Evolutionary conservation across 2,329 filamentous ascomycete genomes (phyloP), one percentile per base, ranked within the genome.

Genomic region (Xylariaceae sp.): DNA sequence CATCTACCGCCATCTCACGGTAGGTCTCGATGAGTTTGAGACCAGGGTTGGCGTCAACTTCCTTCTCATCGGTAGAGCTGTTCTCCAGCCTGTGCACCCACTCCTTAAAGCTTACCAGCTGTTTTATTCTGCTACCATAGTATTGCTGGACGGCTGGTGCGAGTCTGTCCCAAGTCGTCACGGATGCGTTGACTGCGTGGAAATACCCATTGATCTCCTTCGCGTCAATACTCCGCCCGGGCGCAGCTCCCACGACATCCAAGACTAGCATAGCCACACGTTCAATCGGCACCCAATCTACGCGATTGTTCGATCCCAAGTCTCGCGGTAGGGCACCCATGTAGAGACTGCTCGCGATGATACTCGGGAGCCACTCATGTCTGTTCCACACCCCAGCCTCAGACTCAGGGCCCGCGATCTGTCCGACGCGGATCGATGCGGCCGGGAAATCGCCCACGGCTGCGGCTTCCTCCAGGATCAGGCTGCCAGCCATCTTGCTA

Each of bases 221-320:
- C 7, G 72, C 50, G 1, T 68, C 53, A 6, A 70, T 56, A 4
- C 51, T 44, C 12, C 64, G 60, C n/a, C 34, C 52, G 14, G 34
- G 52, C 0, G 70, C 67, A 3, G 74, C 67, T 23, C 76, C 73
- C 1, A 73, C 65, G 2, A 81, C 72, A 44, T 84, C 82, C 17
- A 79, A 68, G 45, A 84, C 68, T 1, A 79, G 68, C 0, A 68
- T 66, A 1, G 80, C 77, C 14, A 82, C 76, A 9, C 70, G 65
- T 50, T 82, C 82, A 14, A 82, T 74, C 0, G 83, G 82, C 0
- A 80, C 72, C 83, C 83, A 86, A 65, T 85, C 81, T 2, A 85
- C 72, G 0, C 64, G 65, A 4, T 76, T 67, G 64, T 76, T 69
- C 2, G 65, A 60, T 0, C 81, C 82, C 0, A 85, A 70, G 2